Evolutionary conservation across 2,329 filamentous ascomycete species (phyloP).

Genomic region (Aspergillus fijiensis): DNA sequence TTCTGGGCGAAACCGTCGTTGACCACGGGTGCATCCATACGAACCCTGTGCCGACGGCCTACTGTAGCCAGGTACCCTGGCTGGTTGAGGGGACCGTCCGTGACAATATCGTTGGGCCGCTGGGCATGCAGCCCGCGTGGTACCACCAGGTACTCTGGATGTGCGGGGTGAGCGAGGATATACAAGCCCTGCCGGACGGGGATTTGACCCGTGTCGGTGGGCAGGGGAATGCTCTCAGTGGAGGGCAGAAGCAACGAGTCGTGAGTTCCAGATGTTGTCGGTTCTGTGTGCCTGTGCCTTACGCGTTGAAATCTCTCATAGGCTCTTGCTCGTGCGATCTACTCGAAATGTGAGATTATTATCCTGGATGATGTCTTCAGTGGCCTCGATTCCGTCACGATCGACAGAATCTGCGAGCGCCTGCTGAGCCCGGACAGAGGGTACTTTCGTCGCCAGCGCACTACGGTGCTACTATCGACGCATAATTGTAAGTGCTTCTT

Average conservation of each 20-base stretch:
- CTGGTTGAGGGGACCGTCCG: background rate
- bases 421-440: background rate
- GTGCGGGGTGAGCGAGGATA: background rate
- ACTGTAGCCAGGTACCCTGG: background rate
- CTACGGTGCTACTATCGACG: background rate
- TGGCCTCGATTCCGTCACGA: background rate
- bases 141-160: background rate
- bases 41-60: background rate
- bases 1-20: background rate
- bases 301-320: background rate
- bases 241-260: background rate
- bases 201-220: background rate
- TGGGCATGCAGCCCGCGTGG: background rate
- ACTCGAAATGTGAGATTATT: background rate
- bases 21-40: background rate
- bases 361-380: background rate
- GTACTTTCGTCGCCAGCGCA: background rate
- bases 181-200: background rate
- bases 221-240: background rate
- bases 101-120: background rate
- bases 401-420: background rate
- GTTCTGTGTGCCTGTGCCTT: no score
- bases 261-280: background rate
- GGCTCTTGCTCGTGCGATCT: background rate
- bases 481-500: background rate